Percentiles rank a stretch among this genome's conserved stretches.
Conservation (phyloP, 2,329 filamentous ascomycete species). For the Tricladium varicosporioides region DNA sequence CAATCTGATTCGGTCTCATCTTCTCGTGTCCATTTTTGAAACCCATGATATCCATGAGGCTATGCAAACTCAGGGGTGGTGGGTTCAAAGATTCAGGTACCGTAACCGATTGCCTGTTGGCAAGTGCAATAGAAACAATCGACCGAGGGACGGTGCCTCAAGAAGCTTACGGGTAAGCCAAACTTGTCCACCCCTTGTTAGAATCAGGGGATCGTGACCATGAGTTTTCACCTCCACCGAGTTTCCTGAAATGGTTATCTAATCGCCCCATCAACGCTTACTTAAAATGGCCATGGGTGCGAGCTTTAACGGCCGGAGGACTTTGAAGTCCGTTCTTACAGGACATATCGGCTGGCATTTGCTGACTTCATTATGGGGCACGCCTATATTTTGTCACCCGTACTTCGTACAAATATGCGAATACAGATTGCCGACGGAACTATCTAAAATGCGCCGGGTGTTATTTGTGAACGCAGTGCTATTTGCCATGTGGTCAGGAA, state of each 20-base stretch:
- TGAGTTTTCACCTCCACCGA: background rate
- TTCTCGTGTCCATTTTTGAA: conserved; percentile 8
- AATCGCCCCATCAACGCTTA: background rate
- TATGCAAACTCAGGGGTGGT: background rate
- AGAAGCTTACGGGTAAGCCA: background rate
- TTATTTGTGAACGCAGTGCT: too few relatives aligned
- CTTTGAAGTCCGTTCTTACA: too few relatives aligned
- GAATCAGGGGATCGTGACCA: too few relatives aligned
- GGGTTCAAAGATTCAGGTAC: background rate
- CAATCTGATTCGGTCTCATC: background rate
- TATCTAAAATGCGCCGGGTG: too few relatives aligned
- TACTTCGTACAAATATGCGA: too few relatives aligned
- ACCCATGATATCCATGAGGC: background rate
- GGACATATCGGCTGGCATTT: too few relatives aligned
- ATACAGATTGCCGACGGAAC: too few relatives aligned
- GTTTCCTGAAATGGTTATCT: background rate
- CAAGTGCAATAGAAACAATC: too few relatives aligned
- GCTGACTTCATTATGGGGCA: too few relatives aligned
- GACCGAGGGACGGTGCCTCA: background rate
- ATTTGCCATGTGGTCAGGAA: too few relatives aligned
- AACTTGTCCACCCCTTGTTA: background rate
- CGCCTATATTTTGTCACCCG: too few relatives aligned
- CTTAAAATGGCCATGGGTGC: background rate
- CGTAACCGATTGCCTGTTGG: background rate
- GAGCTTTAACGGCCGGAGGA: background rate